These are phyloP conservation scores for Geotrichum aggregatum DNA, from an alignment of 1,139 yeast species.

Conservation along the genomic window DNA sequence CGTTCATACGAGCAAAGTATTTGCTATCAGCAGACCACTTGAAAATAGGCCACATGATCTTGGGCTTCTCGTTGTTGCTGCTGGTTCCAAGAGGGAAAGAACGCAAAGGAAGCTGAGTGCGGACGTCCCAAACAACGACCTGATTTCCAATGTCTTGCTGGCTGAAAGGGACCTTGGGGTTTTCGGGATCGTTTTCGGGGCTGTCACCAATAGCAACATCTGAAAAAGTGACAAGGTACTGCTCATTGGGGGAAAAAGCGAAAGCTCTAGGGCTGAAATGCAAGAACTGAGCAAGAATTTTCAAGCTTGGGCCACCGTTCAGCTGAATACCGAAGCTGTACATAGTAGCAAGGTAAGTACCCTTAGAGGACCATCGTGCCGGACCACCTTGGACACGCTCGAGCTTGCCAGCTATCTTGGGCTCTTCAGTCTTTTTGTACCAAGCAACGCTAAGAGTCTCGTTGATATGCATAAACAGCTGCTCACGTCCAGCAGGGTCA, in stretches of 20 bases:
- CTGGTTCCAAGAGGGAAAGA: conserved; percentile 74
- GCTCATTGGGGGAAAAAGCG: conserved; percentile 91
- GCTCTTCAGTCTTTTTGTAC: conserved; percentile 73
- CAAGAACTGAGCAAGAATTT: conserved; percentile 66
- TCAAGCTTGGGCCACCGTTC: conserved; percentile 87
- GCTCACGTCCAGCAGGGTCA: conserved; percentile 88
- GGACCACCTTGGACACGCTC: conserved; percentile 82
- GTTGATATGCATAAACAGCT: conserved; percentile 72
- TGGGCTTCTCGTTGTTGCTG: conserved; percentile 34
- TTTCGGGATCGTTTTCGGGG: conserved; percentile 55
- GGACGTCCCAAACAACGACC: conserved; percentile 88
- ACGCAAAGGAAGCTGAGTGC: conserved; percentile 77
- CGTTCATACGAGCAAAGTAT: conserved; percentile 93
- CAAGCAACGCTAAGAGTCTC: conserved; percentile 84
- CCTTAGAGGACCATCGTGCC: conserved; percentile 90
- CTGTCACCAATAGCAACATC: conserved; percentile 76
- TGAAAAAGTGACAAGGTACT: conserved; percentile 84
- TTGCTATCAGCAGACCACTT: conserved; percentile 94
- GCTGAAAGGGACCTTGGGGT: conserved; percentile 70
- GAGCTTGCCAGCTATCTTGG: conserved; percentile 75
- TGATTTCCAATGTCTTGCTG: conserved; percentile 90
- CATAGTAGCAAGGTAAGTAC: conserved; percentile 79
- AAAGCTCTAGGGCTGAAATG: conserved; percentile 88
- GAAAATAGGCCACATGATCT: conserved; percentile 94
- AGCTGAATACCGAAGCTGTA: conserved; percentile 95